Base-by-base conservation (phyloP, 2,329 filamentous ascomycete genomes). In the Niveomyces coronatus region DNA sequence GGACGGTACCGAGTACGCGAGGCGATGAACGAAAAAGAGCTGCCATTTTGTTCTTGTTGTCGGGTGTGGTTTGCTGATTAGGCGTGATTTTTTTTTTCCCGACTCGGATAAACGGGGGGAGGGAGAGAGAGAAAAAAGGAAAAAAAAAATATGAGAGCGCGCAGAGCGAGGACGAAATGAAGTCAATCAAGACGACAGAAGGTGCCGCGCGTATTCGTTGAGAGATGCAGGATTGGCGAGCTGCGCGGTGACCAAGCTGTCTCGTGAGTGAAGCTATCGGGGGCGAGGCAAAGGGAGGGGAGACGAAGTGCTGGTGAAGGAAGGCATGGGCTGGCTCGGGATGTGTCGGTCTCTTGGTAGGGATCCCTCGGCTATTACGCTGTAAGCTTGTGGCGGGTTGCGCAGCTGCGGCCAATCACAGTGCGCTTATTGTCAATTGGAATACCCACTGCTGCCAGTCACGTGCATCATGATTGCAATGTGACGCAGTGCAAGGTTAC, bases 1-100 rank as follows among this genome's bases (percentile, higher is more conserved):
- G 51, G 44, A 63, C 53, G 49, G 66, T 59, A 47, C 62, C 67
- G 49, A 77, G 51, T 43, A 75, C 55, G 54, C 71, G 67, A 46
- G 64, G 55, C 42, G 71, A 64, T 51, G 70, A 72, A 67, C 74
- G 74, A 60, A n/a, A n/a, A n/a, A 78, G 72, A 67, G 73, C 65
- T 54, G 74, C 70, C 74, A 78, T 78, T 56, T 53, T 63, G n/a
- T n/a, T n/a, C n/a, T n/a, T n/a, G n/a, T n/a, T n/a, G n/a, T n/a
- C n/a, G n/a, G n/a, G n/a, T n/a, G n/a, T n/a, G n/a, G n/a, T n/a
- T n/a, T n/a, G n/a, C n/a, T n/a, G n/a, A n/a, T n/a, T n/a, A n/a
- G n/a, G n/a, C n/a, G n/a, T n/a, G n/a, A n/a, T n/a, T n/a, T n/a
- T 47, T 39, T 18, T 17, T 34, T 33, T 9, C 28, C 3, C 18